Evolutionary conservation across 1,139 yeast species (phyloP), one percentile per base, ranked within the genome.

Genomic region (Pichia sp.): DNA sequence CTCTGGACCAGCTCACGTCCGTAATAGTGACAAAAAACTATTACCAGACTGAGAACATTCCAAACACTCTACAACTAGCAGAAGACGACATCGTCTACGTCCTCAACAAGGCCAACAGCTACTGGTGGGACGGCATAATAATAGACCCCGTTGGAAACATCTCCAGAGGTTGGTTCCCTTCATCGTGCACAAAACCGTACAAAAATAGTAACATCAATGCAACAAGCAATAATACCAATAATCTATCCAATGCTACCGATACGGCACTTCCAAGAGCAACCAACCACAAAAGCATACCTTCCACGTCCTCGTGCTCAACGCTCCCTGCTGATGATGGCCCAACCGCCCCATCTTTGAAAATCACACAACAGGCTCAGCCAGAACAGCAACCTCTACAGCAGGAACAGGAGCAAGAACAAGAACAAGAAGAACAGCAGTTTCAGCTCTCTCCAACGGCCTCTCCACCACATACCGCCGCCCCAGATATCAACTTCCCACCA

Each of bases 51-150:
- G 60, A 58, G 1, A 69, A 75, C 4, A 73, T 72, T 40, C 68
- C 76, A 1, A 70, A 73, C 18, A 74, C 75, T 47, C 63, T 79
- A 33, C 75, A 76, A 9, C 60, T 79, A 24, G 67, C 64, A 46
- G 63, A 75, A 7, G 83, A 81, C 20, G 83, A 77, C 51, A 70
- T 80, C 3, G 58, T 79, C 1, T 70, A 76, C 52, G 82, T 79
- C 20, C 62, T 79, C 14, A 62, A 74, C 14, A 81, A 80, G 52
- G 69, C 77, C 9, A 77, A 75, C 28, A 62, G 76, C 2, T 85
- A 85, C 2, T 85, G 94, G 94, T 83, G 90, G 88, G 93, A 85
- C 61, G 91, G 91, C 4, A 73, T 83, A 11, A 60, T 73, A 2
- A 59, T 76, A 12, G 69, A 65, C 42, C 63, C 67, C 7, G 62